These are phyloP conservation scores for Chlorokybus atmophyticus DNA, from an alignment of 139 green algal species.

Conservation along the genomic window DNA sequence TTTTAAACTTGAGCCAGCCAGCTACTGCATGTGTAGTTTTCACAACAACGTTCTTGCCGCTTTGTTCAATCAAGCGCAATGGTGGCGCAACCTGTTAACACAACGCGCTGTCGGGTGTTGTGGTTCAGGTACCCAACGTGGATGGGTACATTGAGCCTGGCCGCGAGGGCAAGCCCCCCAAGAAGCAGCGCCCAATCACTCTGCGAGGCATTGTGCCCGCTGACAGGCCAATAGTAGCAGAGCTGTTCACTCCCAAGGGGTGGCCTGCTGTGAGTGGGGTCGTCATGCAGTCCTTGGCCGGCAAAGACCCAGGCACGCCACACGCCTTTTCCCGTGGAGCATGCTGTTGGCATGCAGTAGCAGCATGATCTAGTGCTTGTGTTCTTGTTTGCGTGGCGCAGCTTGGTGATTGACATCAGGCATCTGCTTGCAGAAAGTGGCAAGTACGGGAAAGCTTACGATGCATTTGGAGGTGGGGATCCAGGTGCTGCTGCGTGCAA, in stretches of 20 bases:
- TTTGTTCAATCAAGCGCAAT: background rate
- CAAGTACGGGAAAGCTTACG: constrained; percentile 21
- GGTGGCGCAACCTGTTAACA: background rate
- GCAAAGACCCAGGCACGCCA: too few species aligned
- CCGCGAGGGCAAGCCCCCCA: constrained; percentile 13
- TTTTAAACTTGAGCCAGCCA: too few species aligned
- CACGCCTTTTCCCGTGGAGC: too few species aligned
- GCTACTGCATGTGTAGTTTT: too few species aligned
- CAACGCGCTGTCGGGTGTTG: background rate
- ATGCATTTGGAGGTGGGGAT: constrained; percentile 45
- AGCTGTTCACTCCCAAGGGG: constrained; percentile 10
- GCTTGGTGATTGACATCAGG: too few species aligned
- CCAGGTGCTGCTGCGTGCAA: constrained; percentile 66
- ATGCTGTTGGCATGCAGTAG: too few species aligned
- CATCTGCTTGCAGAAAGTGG: too few species aligned
- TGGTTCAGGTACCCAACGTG: constrained; percentile 9
- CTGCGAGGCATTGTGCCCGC: background rate
- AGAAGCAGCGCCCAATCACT: constrained; percentile 21
- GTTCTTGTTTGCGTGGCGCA: background rate
- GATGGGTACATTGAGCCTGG: constrained; percentile 18
- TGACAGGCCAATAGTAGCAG: background rate
- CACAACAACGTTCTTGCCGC: too few species aligned
- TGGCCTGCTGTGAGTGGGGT: constrained; percentile 6
- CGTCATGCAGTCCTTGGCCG: constrained; percentile 9
- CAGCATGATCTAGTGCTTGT: too few species aligned